Conservation (phyloP, 2,329 filamentous ascomycete genomes). For the Fusarium coffeatum region DNA sequence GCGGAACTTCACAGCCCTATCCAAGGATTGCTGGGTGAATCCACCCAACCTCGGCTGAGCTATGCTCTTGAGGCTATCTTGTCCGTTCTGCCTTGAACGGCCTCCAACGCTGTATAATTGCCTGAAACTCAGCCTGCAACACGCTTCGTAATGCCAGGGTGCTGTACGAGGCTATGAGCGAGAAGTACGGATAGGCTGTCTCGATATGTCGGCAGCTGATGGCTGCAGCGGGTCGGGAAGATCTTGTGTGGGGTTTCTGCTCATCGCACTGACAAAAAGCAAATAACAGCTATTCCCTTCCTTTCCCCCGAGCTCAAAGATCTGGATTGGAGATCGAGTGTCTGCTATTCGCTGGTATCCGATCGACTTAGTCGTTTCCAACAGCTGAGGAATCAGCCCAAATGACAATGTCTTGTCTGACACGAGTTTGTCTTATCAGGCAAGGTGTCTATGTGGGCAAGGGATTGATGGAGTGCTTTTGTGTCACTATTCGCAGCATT, state of each 20-base stretch:
- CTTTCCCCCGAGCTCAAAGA: constrained; percentile 5
- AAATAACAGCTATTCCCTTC: constrained; percentile 15
- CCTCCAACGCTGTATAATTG: constrained; percentile 8
- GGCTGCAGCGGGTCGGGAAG: constrained; percentile 32
- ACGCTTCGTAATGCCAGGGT: constrained; percentile 5
- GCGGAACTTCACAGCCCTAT: constrained; percentile 27
- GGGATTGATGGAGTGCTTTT: too few species aligned
- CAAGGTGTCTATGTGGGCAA: neutral
- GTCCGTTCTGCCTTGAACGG: constrained; percentile 3
- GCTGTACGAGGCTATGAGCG: constrained; percentile 1
- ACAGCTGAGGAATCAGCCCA: constrained; percentile 3
- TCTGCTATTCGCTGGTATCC: neutral
- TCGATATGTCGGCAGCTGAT: constrained; percentile 27
- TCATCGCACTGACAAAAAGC: constrained; percentile 22
- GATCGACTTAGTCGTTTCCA: neutral
- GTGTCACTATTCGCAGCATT: constrained; percentile 9
- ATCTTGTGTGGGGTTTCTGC: constrained; percentile 36
- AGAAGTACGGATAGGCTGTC: constrained; percentile 3
- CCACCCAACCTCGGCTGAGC: constrained; percentile 18
- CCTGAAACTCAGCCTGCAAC: constrained; percentile 13
- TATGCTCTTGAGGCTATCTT: neutral
- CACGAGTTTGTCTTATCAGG: neutral
- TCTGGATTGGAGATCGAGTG: neutral
- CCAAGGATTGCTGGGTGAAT: neutral
- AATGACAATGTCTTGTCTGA: constrained; percentile 3